A percentile compares a stretch with the other conserved stretches of the same genome.
phyloP scores from a whole-genome alignment of 2,329 filamentous ascomycete genomes.

The Epichloe uncinata region DNA sequence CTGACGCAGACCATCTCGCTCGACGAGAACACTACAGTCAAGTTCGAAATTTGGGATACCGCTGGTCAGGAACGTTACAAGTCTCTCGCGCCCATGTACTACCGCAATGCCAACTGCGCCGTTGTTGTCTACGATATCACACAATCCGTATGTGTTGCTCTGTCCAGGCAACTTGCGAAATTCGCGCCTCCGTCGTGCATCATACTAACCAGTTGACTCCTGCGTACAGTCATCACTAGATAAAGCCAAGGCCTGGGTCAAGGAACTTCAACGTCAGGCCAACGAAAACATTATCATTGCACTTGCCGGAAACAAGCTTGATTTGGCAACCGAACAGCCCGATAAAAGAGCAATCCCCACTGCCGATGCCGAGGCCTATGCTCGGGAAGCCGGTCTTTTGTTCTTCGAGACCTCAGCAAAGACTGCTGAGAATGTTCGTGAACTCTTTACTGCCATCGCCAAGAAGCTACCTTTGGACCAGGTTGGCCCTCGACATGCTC shows the following conservation, averaged over 20 bases:
- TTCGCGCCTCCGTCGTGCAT: not conserved
- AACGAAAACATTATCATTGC: slow-evolving; percentile 99
- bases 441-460: slow-evolving; percentile 93
- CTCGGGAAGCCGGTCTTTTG: slow-evolving; percentile 79
- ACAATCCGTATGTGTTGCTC: slow-evolving; percentile 61
- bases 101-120: slow-evolving; percentile 97
- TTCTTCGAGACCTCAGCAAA: slow-evolving; percentile 99
- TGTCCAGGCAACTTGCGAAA: not conserved
- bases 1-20: slow-evolving; percentile 97
- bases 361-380: slow-evolving; percentile 89
- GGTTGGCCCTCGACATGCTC: slow-evolving; percentile 76
- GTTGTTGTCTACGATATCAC: slow-evolving; percentile 99
- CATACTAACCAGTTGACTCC: not conserved
- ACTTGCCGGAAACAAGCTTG: slow-evolving; percentile 92
- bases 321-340: slow-evolving; percentile 85
- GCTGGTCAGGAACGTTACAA: slow-evolving; percentile 98
- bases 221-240: slow-evolving; percentile 70
- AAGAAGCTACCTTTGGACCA: slow-evolving; percentile 97
- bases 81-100: slow-evolving; percentile 98
- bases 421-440: slow-evolving; percentile 88
- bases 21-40: slow-evolving; percentile 95
- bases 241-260: slow-evolving; percentile 99
- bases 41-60: slow-evolving; percentile 99
- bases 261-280: slow-evolving; percentile 94
- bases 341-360: slow-evolving; percentile 88